Evolutionary conservation across 2,329 filamentous ascomycete genomes (phyloP), one percentile per base, ranked within the genome.

Genomic region (Calycina herbarum): DNA sequence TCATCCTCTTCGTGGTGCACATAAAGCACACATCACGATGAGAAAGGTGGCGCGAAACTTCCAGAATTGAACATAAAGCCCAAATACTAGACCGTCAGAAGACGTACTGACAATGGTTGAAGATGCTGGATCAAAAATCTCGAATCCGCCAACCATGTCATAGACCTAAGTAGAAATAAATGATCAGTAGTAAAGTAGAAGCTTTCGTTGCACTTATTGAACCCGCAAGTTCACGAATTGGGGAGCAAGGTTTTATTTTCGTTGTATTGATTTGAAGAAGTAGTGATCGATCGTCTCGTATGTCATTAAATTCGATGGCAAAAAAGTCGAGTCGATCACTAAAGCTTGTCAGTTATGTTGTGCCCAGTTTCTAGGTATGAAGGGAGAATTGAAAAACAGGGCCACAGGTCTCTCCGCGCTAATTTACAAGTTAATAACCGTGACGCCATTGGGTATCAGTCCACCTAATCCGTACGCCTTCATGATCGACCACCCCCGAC

Each of bases 1-100:
- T 24, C 20, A 63, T 76, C 82, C 84, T 84, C 84, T 81, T 83
- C 79, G 71, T 82, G 79, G 72, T 81, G 75, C 76, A 76, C 82
- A 64, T 76, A 66, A 78, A 79, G 82, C 80, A 77, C 75, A 77
- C 78, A 54, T 13, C 64, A 64, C 78, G 82, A 82, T 83, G 83
- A 85, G 83, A 82, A 84, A 84, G 83, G 77, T 71, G 68, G 58
- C 27, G 71, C 73, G 70, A 69, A 58, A 68, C 57, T 60, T 64
- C 68, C 60, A 58, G 61, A 61, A 66, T 27, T 56, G 62, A 63
- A 64, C 67, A 48, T 68, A 71, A 70, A 66, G 70, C 54, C 66
- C 61, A 62, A 67, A 71, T 63, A 64, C 57, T 62, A 63, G 48
- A 35, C 42, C 56, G 58, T 56, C 33, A 63, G 20, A 58, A 61